Conservation (phyloP, 2,329 filamentous ascomycete species). For the Nakataea oryzae region DNA sequence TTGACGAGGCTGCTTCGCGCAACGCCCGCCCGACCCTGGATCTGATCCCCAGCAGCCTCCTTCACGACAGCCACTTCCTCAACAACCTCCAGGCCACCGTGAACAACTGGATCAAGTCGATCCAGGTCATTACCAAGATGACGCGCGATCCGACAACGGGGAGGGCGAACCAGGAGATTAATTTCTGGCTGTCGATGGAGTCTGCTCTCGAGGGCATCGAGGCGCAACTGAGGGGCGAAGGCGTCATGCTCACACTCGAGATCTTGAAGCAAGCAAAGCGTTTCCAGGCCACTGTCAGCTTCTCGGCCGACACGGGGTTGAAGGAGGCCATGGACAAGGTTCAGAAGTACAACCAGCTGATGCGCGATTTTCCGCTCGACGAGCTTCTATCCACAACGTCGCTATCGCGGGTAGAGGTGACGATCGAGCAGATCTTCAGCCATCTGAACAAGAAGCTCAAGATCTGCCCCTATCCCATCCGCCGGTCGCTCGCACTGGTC, state of each 20-base stretch:
- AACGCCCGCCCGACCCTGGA: slow-evolving; percentile 65
- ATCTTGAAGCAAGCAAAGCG: slow-evolving; percentile 95
- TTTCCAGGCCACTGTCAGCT: slow-evolving; percentile 95
- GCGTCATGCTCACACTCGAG: slow-evolving; percentile 82
- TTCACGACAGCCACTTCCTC: slow-evolving; percentile 83
- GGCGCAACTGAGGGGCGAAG: slow-evolving; percentile 75
- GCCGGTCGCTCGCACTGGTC: slow-evolving; percentile 83
- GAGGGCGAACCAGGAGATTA: slow-evolving; percentile 93
- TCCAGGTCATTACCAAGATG: slow-evolving; percentile 92
- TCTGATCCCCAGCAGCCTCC: slow-evolving; percentile 61
- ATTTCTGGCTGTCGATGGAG: slow-evolving; percentile 98
- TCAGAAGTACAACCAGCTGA: slow-evolving; percentile 96
- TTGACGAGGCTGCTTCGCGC: slow-evolving; percentile 64
- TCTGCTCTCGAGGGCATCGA: slow-evolving; percentile 86
- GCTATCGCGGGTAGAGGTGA: slow-evolving; percentile 77
- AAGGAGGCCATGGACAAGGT: slow-evolving; percentile 95
- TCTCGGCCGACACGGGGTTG: slow-evolving; percentile 87
- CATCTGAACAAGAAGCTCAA: slow-evolving; percentile 98
- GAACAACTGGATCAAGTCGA: slow-evolving; percentile 98
- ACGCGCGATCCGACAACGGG: slow-evolving; percentile 66
- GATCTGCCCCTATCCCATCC: slow-evolving; percentile 91
- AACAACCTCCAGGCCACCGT: slow-evolving; percentile 90
- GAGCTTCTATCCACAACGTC: slow-evolving; percentile 90
- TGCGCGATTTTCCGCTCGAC: slow-evolving; percentile 95
- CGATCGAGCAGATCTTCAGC: slow-evolving; percentile 78